These are phyloP conservation scores for Phytophthora quininea DNA, from an alignment of 352 stramenopile genomes.

Conservation along the genomic window DNA sequence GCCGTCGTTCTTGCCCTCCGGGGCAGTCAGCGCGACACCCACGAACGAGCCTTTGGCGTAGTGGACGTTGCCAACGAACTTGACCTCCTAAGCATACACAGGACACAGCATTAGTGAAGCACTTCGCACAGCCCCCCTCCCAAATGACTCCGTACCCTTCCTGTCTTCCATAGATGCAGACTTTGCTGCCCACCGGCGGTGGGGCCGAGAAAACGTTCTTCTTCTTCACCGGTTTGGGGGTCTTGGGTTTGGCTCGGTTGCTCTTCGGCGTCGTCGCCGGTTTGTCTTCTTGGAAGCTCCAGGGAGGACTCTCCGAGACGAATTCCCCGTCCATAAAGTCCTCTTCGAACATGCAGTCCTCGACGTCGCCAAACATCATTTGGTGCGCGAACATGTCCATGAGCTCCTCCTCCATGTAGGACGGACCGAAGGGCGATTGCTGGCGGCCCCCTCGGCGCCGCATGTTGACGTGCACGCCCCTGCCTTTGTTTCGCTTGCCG, in stretches of 20 bases:
- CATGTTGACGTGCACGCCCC: conserved; percentile 27
- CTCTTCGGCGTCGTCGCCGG: conserved; percentile 2
- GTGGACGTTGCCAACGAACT: conserved; percentile 67
- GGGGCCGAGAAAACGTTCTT: background rate
- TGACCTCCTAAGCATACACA: conserved; percentile 44
- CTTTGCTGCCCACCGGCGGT: conserved; percentile 32
- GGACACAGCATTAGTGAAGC: background rate
- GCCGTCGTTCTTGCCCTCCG: conserved; percentile 76
- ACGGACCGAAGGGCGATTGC: conserved; percentile 5
- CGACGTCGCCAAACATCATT: conserved; percentile 24
- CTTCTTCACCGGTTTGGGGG: conserved; percentile 1
- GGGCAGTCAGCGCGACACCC: conserved; percentile 59
- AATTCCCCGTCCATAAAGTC: conserved; percentile 44
- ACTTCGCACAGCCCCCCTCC: background rate
- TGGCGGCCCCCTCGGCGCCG: conserved; percentile 11
- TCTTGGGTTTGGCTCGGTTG: background rate
- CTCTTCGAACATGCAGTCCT: conserved; percentile 34
- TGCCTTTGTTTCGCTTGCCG: conserved; percentile 6
- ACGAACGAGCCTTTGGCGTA: conserved; percentile 80
- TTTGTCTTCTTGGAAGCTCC: conserved; percentile 13
- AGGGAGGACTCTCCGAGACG: background rate
- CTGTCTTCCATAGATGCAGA: conserved; percentile 48
- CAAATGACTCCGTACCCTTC: conserved; percentile 43
- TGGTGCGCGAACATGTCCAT: conserved; percentile 34
- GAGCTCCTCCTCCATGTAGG: conserved; percentile 26